A percentile compares a stretch with the other conserved stretches of the same genome.
phyloP scores from a whole-genome alignment of 768 basidiomycete genomes.

The Gloeostereum incarnatum region DNA sequence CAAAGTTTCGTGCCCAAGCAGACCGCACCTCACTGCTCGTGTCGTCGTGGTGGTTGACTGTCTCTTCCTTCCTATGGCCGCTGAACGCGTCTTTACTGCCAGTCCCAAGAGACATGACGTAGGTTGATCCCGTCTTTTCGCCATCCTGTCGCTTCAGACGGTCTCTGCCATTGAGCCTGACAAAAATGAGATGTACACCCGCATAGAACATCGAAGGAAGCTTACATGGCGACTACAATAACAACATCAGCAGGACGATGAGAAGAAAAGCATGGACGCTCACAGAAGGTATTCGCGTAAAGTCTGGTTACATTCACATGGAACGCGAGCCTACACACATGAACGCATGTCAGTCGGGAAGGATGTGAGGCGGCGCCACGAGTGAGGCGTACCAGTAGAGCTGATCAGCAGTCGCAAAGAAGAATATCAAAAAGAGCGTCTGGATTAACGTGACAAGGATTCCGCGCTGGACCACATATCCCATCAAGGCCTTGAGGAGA shows the following conservation, averaged over 20 bases:
- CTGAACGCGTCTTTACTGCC: too few relatives aligned
- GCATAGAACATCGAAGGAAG: too few relatives aligned
- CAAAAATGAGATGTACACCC: too few relatives aligned
- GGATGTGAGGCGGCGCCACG: background rate
- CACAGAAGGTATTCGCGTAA: constrained; percentile 8
- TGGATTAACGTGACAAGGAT: constrained; percentile 11
- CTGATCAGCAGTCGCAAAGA: constrained; percentile 6
- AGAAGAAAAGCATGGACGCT: background rate
- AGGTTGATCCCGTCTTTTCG: too few relatives aligned
- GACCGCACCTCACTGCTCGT: too few relatives aligned
- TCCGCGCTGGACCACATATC: constrained; percentile 10
- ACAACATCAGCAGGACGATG: background rate
- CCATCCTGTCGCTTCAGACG: too few relatives aligned
- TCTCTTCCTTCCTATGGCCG: too few relatives aligned
- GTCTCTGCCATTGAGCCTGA: too few relatives aligned
- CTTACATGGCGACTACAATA: background rate
- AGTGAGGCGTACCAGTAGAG: constrained; percentile 9
- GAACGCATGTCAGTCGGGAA: background rate
- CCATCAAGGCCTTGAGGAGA: constrained; percentile 7
- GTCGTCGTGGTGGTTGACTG: too few relatives aligned
- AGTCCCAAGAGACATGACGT: too few relatives aligned
- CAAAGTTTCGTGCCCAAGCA: too few relatives aligned
- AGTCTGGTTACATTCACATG: constrained; percentile 7
- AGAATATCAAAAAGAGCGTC: constrained; percentile 9
- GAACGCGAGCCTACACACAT: constrained; percentile 3